Evolutionary conservation across 2,329 filamentous ascomycete species (phyloP), one percentile per base, ranked within the genome.

Genomic region (Talaromyces sp.): DNA sequence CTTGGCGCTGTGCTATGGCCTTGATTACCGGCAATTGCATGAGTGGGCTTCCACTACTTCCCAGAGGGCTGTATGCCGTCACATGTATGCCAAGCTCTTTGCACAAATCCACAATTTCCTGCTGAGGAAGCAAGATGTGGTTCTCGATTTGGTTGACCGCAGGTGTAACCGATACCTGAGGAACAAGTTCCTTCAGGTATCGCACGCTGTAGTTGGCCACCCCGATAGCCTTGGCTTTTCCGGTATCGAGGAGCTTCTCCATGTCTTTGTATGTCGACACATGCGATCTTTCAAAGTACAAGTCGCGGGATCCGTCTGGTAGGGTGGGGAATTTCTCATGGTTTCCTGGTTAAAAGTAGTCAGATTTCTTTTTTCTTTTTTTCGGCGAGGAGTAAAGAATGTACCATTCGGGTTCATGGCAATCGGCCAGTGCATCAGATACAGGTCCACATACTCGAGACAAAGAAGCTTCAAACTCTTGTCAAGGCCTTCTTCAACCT

Each of bases 361-460:
- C 7, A 18, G 31, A 28, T 30, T 6, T 36, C 7, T 23, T 23
- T 2, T 23, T 23, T 23, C 23, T 23, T 1, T 23, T 23, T 23
- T 23, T 23, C 1, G 23, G 23, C 23, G 8, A 54, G 5, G 12
- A 8, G 10, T 14, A 57, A 33, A 7, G 10, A 33, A 51, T 71
- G 63, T 72, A 84, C 88, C 89, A 36, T 89, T 83, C 7, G 89
- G 89, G 78, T 93, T 94, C 86, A 93, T 88, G 56, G 73, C 86
- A 53, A 92, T 79, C 5, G 90, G 89, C 90, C 91, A 95, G 79
- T 96, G 91, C 80, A 96, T 85, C 42, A 96, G 82, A 73, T 86
- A 92, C 61, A 96, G 80, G 73, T 96, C 92, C 5, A 96, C 83
- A 73, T 96, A 94, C 66, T 92, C 89, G 55, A 95, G 79, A 1